phyloP scores from a whole-genome alignment of 345 rosid genomes.

The Lepidium didymum region DNA sequence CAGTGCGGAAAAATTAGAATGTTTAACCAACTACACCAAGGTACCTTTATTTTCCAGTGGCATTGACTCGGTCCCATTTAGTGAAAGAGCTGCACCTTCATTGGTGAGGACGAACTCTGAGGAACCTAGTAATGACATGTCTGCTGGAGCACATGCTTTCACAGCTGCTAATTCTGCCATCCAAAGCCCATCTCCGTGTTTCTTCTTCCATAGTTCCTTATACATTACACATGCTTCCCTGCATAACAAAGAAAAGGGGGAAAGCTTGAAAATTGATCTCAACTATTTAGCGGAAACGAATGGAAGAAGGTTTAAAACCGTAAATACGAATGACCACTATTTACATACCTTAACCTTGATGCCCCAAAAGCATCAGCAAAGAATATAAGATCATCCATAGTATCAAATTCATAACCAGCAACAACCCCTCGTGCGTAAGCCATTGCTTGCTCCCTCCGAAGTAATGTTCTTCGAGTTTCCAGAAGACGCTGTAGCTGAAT shows the following conservation, averaged over 20 bases:
- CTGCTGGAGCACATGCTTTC: constrained; percentile 49
- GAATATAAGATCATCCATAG: constrained; percentile 58
- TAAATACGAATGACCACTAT: background rate
- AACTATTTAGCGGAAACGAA: background rate
- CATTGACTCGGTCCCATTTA: constrained; percentile 36
- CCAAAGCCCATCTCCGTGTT: constrained; percentile 69
- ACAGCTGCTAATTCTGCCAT: constrained; percentile 85
- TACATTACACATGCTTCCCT: constrained; percentile 72
- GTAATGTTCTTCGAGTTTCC: constrained; percentile 62
- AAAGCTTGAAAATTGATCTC: background rate
- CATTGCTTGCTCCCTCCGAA: constrained; percentile 82
- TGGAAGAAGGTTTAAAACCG: background rate
- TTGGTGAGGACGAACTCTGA: constrained; percentile 61
- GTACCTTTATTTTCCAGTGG: constrained; percentile 35
- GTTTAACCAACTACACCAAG: background rate
- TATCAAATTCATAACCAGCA: constrained; percentile 68
- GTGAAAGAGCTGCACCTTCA: constrained; percentile 35
- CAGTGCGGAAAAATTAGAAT: background rate
- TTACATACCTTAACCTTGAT: constrained; percentile 53
- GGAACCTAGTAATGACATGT: constrained; percentile 45
- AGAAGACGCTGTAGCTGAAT: constrained; percentile 67
- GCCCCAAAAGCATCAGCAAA: constrained; percentile 84
- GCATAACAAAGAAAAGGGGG: background rate
- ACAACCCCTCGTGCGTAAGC: constrained; percentile 75
- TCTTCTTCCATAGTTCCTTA: constrained; percentile 71